Evolutionary conservation across 345 rosid genomes (phyloP).

Genomic region (Tarenaya hassleriana): DNA sequence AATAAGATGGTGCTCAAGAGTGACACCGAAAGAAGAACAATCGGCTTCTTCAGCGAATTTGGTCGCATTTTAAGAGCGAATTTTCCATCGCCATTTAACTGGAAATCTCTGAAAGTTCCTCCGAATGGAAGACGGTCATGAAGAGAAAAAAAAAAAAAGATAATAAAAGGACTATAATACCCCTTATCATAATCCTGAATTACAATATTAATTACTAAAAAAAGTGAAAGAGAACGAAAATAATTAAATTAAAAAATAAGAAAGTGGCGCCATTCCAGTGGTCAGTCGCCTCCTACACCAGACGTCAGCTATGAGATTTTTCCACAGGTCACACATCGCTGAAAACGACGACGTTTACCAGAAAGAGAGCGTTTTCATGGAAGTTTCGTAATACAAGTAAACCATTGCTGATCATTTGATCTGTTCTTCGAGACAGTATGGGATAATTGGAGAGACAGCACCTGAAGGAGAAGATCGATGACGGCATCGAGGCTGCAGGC

Average conservation of each 20-base stretch:
- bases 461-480: slow-evolving; percentile 30
- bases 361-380: no score
- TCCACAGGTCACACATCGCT: no score
- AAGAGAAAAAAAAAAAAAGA: background rate
- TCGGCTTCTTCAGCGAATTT: slow-evolving; percentile 16
- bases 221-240: no score
- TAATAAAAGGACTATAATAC: background rate
- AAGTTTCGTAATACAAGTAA: no score
- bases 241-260: no score
- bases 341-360: no score
- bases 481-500: slow-evolving; percentile 82
- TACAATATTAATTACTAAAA: background rate
- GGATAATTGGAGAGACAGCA: background rate
- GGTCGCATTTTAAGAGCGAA: slow-evolving; percentile 18
- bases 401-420: no score
- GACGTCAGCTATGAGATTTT: no score
- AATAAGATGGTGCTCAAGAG: slow-evolving; percentile 31
- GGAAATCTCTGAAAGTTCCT: slow-evolving; percentile 19
- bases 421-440: no score
- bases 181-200: background rate
- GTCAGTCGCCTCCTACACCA: no score
- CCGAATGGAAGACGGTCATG: background rate
- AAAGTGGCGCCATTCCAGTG: no score
- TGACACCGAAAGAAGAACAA: slow-evolving; percentile 22
- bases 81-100: slow-evolving; percentile 19